A percentile compares a stretch with the other conserved stretches of the same genome.
Conservation (phyloP, 164 flowering plant species). For the Tetracentron sinense region DNA sequence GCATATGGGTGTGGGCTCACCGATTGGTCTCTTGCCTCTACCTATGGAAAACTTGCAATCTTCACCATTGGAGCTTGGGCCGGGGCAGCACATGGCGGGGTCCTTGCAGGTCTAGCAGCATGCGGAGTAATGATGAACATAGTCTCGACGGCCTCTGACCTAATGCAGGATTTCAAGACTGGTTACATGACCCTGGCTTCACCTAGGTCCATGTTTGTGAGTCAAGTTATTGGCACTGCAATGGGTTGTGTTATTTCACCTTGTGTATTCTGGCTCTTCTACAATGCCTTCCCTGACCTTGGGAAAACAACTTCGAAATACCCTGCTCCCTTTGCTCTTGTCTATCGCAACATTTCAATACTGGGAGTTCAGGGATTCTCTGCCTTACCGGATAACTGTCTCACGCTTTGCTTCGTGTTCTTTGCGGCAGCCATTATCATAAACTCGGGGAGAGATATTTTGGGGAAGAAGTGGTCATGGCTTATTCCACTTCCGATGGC, state of each 20-base stretch:
- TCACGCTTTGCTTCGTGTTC: too few species aligned
- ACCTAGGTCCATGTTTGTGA: constrained; percentile 32
- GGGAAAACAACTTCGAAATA: too few species aligned
- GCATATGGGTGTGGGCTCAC: constrained; percentile 41
- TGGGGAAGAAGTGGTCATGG: too few species aligned
- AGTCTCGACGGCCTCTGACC: constrained; percentile 39
- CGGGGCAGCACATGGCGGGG: constrained; percentile 26
- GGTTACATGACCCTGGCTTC: constrained; percentile 36
- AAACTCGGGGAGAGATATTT: neutral
- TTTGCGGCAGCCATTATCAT: too few species aligned
- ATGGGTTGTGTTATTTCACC: constrained; percentile 32
- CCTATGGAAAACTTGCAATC: constrained; percentile 37
- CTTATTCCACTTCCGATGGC: too few species aligned
- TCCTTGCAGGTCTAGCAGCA: constrained; percentile 31
- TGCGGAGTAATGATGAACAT: constrained; percentile 39
- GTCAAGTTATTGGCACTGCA: constrained; percentile 33
- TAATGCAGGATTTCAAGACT: constrained; percentile 41
- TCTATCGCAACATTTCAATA: too few species aligned
- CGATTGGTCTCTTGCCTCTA: constrained; percentile 39
- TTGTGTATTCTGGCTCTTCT: constrained; percentile 30
- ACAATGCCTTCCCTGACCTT: constrained; percentile 23
- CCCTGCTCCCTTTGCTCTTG: too few species aligned
- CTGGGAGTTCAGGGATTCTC: too few species aligned
- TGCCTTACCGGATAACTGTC: too few species aligned
- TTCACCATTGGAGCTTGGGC: constrained; percentile 27